phyloP scores from a whole-genome alignment of 108 stramenopile species.

The Skeletonema potamos region DNA sequence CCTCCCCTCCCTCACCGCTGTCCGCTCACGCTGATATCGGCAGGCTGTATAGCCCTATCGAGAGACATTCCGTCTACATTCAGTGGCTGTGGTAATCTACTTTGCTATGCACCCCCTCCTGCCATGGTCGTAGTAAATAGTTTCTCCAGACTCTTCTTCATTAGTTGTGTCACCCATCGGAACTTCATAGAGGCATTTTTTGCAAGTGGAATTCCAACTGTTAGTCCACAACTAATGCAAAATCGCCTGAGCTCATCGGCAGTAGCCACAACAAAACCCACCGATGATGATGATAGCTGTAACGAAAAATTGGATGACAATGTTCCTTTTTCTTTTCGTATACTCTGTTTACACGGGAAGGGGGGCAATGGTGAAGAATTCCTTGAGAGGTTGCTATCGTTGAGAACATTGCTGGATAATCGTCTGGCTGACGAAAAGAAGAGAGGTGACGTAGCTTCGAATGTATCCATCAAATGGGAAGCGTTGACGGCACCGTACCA shows the following conservation, averaged over 20 bases:
- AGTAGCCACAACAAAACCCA: background rate
- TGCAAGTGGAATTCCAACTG: background rate
- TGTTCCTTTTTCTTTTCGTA: constrained; percentile 17
- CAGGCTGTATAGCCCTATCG: no score
- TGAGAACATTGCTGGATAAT: constrained; percentile 31
- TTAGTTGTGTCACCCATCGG: background rate
- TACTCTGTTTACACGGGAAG: constrained; percentile 83
- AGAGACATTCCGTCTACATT: no score
- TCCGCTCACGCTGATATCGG: no score
- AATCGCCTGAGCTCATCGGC: background rate
- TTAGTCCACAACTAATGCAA: background rate
- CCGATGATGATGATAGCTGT: background rate
- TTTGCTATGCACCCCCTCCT: no score
- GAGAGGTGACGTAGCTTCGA: background rate
- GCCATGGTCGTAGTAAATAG: background rate
- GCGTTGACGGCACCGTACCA: constrained; percentile 42
- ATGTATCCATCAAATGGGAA: constrained; percentile 40
- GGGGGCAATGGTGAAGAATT: constrained; percentile 66
- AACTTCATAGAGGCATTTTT: background rate
- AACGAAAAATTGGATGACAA: no score
- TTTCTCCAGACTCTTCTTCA: background rate
- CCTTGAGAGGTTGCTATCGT: constrained; percentile 27
- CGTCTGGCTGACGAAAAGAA: constrained; percentile 8
- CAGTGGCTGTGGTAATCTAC: no score
- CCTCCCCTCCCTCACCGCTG: no score